phyloP scores from a whole-genome alignment of 768 basidiomycete species.

The Phlebiopsis gigantea region DNA sequence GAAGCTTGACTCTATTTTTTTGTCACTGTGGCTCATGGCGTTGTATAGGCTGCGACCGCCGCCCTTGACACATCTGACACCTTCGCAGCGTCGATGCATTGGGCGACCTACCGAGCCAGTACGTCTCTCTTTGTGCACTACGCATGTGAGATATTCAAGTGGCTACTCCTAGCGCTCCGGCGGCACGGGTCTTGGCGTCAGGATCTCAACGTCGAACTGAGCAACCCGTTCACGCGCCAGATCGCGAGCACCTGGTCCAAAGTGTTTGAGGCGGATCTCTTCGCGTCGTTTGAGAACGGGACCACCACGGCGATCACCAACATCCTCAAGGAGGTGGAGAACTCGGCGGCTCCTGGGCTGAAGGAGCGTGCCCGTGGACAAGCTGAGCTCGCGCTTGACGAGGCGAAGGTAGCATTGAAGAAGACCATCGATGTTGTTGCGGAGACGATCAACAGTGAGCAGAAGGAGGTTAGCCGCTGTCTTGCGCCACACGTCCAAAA shows the following conservation, averaged over 20 bases:
- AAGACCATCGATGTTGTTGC: constrained; percentile 44
- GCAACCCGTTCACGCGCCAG: constrained; percentile 51
- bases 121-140: constrained; percentile 17
- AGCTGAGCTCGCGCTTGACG: constrained; percentile 45
- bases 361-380: constrained; percentile 48
- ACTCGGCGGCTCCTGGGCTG: constrained; percentile 44
- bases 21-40: neutral
- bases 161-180: constrained; percentile 32
- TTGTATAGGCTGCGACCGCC: constrained; percentile 33
- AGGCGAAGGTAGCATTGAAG: constrained; percentile 43
- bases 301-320: constrained; percentile 33
- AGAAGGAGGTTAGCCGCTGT: constrained; percentile 56
- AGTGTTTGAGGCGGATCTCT: constrained; percentile 57
- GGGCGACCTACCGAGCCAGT: constrained; percentile 57
- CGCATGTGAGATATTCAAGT: neutral
- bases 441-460: constrained; percentile 45
- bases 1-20: neutral
- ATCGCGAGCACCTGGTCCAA: constrained; percentile 55
- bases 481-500: constrained; percentile 52
- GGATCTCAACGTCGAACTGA: constrained; percentile 57
- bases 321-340: constrained; percentile 47
- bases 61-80: constrained; percentile 44
- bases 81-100: constrained; percentile 52
- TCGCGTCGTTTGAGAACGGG: constrained; percentile 39
- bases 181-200: constrained; percentile 51